Conservation (phyloP, 192 early-diverging fungal genomes). For the Rhizoclosmatium sp. region DNA sequence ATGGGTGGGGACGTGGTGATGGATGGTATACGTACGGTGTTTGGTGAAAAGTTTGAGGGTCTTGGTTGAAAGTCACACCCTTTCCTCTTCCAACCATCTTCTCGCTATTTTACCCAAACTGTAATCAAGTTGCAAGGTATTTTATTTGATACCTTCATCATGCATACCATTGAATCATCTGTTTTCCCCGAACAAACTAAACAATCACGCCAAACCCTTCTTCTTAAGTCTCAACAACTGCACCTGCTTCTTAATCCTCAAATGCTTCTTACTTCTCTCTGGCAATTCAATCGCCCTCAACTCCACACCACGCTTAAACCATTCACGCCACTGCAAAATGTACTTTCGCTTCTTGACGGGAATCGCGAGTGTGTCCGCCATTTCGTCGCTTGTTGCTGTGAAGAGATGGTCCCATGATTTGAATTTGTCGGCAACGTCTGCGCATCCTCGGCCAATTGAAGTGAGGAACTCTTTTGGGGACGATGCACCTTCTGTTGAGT, state of each 20-base stretch:
- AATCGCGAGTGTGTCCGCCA: conserved; percentile 55
- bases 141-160: neutral
- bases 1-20: conserved; percentile 2
- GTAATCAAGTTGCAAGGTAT: too few species aligned
- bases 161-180: neutral
- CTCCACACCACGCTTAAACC: conserved; percentile 54
- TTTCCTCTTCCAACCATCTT: too few species aligned
- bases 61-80: neutral
- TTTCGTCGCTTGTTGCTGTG: conserved; percentile 45
- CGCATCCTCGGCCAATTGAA: conserved; percentile 53
- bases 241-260: conserved; percentile 45
- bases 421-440: conserved; percentile 54
- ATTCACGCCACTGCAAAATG: conserved; percentile 53
- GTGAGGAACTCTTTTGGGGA: conserved; percentile 45
- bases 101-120: too few species aligned
- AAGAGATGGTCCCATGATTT: conserved; percentile 57
- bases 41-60: neutral
- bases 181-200: neutral
- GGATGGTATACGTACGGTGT: neutral
- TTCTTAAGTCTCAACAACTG: conserved; percentile 49
- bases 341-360: conserved; percentile 52
- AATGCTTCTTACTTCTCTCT: conserved; percentile 51
- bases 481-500: conserved; percentile 7
- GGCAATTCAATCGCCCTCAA: conserved; percentile 45
- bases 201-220: conserved; percentile 53